A percentile compares a stretch with the other conserved stretches of the same genome.
Conservation (phyloP, 2,329 filamentous ascomycete species). For the Karstenula rhodostoma region DNA sequence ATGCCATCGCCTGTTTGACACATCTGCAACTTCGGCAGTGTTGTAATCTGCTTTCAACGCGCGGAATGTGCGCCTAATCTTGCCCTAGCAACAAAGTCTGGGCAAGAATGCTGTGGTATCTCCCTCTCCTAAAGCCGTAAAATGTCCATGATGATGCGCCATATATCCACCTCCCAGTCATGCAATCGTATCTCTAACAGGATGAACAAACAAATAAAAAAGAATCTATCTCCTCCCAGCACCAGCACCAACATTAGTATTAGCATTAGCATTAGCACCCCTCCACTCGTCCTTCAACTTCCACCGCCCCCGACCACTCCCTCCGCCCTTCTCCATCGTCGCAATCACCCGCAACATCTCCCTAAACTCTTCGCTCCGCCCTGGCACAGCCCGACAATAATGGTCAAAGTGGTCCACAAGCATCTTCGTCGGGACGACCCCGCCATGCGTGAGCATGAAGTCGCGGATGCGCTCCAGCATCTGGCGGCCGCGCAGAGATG, state of each 20-base stretch:
- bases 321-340: constrained; percentile 65
- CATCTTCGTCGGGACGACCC: constrained; percentile 81
- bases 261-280: not conserved
- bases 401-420: constrained; percentile 90
- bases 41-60: constrained; percentile 3
- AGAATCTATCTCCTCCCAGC: not conserved
- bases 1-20: not conserved
- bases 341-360: constrained; percentile 80
- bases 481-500: constrained; percentile 47
- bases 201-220: not conserved
- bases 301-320: constrained; percentile 63
- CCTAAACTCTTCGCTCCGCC: constrained; percentile 79
- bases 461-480: constrained; percentile 70
- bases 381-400: constrained; percentile 73
- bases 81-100: not conserved
- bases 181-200: not conserved
- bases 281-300: constrained; percentile 64
- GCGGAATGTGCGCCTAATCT: constrained; percentile 10
- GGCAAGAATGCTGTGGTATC: constrained; percentile 15
- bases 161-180: not conserved
- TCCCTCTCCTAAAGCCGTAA: not conserved
- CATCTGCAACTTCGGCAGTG: not conserved
- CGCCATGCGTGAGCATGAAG: constrained; percentile 80
- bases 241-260: not conserved
- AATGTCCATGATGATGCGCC: not conserved